Conservation (phyloP, 305 asterid genomes). For the Fraxinus greggii region DNA sequence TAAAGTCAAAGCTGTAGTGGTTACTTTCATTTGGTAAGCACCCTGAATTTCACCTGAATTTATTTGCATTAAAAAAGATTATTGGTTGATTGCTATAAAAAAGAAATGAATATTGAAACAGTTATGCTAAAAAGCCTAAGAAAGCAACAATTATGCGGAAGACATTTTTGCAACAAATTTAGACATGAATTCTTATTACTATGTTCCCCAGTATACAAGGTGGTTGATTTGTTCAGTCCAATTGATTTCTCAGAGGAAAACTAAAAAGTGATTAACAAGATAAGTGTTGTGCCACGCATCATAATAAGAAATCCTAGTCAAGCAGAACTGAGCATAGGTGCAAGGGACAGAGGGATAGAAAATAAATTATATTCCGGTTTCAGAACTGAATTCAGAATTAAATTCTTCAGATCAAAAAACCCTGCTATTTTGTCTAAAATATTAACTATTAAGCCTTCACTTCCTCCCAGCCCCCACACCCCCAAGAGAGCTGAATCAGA, state of each 20-base stretch:
- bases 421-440: neutral
- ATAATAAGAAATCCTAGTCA: neutral
- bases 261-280: neutral
- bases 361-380: neutral
- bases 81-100: neutral
- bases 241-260: neutral
- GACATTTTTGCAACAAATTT: conserved; percentile 2
- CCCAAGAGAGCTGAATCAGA: neutral
- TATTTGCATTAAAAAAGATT: conserved; percentile 9
- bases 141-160: conserved; percentile 14
- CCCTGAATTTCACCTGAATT: conserved; percentile 86
- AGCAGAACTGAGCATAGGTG: neutral
- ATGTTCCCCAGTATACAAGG: neutral
- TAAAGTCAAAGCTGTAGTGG: conserved; percentile 84
- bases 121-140: neutral
- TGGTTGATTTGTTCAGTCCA: neutral
- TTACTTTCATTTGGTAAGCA: conserved; percentile 91
- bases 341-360: neutral
- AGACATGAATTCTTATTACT: neutral
- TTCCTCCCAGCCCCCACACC: neutral
- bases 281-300: neutral
- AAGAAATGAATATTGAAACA: neutral
- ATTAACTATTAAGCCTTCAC: neutral
- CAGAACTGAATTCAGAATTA: neutral
- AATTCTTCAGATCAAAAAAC: neutral